Evolutionary conservation across 768 basidiomycete species (phyloP).

Genomic region (Tremella fuciformis): DNA sequence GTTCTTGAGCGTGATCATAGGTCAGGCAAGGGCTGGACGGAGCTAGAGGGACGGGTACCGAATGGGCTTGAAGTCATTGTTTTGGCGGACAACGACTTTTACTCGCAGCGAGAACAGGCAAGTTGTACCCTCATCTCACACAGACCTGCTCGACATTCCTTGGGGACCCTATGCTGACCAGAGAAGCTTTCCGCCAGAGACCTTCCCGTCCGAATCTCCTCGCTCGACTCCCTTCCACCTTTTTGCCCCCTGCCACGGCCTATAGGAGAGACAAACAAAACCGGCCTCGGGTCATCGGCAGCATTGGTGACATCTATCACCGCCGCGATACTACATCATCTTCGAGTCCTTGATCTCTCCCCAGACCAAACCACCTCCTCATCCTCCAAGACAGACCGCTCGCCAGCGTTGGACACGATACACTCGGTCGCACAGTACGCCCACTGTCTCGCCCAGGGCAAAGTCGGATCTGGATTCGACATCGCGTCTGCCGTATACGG

Average conservation of each 20-base stretch:
- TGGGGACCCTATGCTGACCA: neutral
- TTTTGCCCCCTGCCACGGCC: conserved; percentile 69
- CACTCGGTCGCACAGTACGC: conserved; percentile 94
- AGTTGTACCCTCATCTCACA: conserved; percentile 23
- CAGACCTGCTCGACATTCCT: neutral
- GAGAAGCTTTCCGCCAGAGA: conserved; percentile 63
- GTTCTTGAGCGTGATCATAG: conserved; percentile 9
- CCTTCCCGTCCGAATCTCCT: conserved; percentile 64
- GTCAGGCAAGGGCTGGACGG: conserved; percentile 4
- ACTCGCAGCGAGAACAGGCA: conserved; percentile 86
- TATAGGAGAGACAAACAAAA: conserved; percentile 88
- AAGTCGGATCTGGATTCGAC: conserved; percentile 97
- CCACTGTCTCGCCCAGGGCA: conserved; percentile 95
- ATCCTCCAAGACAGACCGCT: conserved; percentile 23
- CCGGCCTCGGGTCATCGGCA: conserved; percentile 93
- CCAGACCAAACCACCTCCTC: neutral
- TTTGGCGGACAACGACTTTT: conserved; percentile 94
- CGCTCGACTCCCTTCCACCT: conserved; percentile 67
- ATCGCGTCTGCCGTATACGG: conserved; percentile 91
- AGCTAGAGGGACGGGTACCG: neutral
- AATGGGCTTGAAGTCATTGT: conserved; percentile 72
- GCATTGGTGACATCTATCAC: conserved; percentile 94
- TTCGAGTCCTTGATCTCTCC: conserved; percentile 59
- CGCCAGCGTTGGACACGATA: conserved; percentile 58
- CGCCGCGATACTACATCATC: conserved; percentile 74